Evolutionary conservation across 2,329 filamentous ascomycete genomes (phyloP).

Genomic region (Colletotrichum sp.): DNA sequence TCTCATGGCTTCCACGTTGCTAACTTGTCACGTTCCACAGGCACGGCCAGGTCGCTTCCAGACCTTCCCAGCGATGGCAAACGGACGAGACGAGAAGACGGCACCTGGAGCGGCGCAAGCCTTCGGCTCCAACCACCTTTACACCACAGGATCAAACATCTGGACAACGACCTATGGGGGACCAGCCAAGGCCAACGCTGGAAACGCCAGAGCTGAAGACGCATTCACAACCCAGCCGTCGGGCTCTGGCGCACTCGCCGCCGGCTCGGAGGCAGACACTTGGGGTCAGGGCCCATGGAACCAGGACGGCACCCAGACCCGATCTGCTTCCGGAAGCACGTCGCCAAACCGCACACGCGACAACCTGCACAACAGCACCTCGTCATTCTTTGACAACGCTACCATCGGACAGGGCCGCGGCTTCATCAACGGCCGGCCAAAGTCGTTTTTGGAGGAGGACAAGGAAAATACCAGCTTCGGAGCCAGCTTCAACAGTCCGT

Average conservation of each 20-base stretch:
- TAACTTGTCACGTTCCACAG: conserved; percentile 29
- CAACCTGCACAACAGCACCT: conserved; percentile 48
- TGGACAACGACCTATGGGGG: conserved; percentile 46
- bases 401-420: conserved; percentile 45
- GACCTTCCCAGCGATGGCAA: conserved; percentile 37
- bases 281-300: conserved; percentile 69
- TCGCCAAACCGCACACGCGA: conserved; percentile 64
- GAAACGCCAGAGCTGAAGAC: conserved; percentile 37
- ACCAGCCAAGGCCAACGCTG: conserved; percentile 45
- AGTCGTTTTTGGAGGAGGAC: conserved; percentile 44
- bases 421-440: conserved; percentile 34
- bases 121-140: conserved; percentile 40
- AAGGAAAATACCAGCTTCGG: conserved; percentile 34
- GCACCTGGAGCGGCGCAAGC: conserved; percentile 38
- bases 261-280: conserved; percentile 71
- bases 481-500: conserved; percentile 25
- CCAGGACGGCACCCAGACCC: conserved; percentile 48
- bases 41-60: conserved; percentile 42
- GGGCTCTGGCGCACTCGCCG: conserved; percentile 72
- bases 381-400: conserved; percentile 52
- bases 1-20: conserved; percentile 12
- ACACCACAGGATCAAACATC: conserved; percentile 32
- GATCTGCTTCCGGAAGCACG: conserved; percentile 55
- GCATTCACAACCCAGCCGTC: conserved; percentile 48
- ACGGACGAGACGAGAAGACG: conserved; percentile 32